Evolutionary conservation across 2,329 filamentous ascomycete species (phyloP), one percentile per base, ranked within the genome.

Genomic region (Lecanoromycetidae sp.): DNA sequence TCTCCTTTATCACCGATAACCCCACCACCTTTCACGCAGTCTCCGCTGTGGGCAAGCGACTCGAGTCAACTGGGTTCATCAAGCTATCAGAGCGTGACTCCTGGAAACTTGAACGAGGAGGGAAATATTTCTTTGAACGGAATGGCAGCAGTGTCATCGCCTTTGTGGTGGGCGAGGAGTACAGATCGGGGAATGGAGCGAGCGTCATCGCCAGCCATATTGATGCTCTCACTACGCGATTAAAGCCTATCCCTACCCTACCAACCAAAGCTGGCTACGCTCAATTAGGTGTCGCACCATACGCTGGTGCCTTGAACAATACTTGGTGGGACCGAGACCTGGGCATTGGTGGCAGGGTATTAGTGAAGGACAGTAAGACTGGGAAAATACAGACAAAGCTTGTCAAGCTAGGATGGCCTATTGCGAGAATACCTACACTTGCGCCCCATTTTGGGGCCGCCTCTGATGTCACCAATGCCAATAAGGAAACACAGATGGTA

Each of bases 251-350:
- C 23, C 87, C 87, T 59, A 84, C 78, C 59, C 80, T 94, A 58
- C 79, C 82, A n/a, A 84, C 73, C 57, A 87, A 83, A 61, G 82
- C 84, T 26, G 90, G 91, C 45, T 98, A 87, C 60, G 64, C 86
- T 23, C 87, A 96, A 68, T 75, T 96, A 5, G 90, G 86, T 20
- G 86, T 96, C 44, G 88, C 91, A 2, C 91, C 85, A 0, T 98
- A 96, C 61, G 90, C 87, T 8, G 90, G 91, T 42, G 87, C 72
- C 1, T 68, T 96, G 52, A 91, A 88, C 61, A 72, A 74, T 53
- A 96, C 91, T 1, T 96, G 91, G 91, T 96, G 88, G 90, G 91
- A 96, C 64, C 79, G 91, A 30, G 91, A 98, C 63, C 74, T 98
- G 43, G 82, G 84, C 55, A 84, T 96, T 57, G 91, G 87, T 54